Conservation (phyloP, 306 rosid genomes). For the Acmispon strigosus region DNA sequence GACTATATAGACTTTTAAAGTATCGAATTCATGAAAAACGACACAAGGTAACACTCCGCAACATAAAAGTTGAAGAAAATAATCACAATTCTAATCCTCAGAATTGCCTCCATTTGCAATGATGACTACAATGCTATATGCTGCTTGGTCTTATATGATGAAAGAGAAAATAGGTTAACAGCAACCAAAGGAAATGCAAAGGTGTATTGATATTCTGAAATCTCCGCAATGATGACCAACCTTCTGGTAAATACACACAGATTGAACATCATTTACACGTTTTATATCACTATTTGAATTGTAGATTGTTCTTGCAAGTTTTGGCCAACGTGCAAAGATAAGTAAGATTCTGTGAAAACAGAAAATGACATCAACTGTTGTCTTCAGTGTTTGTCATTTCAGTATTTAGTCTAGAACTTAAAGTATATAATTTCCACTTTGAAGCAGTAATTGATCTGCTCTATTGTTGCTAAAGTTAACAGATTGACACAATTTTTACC, state of each 20-base stretch:
- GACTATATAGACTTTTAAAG: not conserved
- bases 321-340: not conserved
- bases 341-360: not conserved
- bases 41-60: not conserved
- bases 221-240: not conserved
- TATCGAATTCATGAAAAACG: not conserved
- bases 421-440: not conserved
- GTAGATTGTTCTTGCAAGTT: not conserved
- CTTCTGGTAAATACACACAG: not conserved
- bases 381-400: not conserved
- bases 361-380: not conserved
- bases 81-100: not conserved
- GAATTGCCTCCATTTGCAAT: not conserved
- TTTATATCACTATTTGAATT: not conserved
- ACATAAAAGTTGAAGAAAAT: constrained; percentile 8
- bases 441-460: not conserved
- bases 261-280: not conserved
- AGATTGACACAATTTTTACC: not conserved
- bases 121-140: not conserved
- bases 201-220: not conserved
- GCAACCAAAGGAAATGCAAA: not conserved
- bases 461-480: not conserved
- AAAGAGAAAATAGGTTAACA: not conserved
- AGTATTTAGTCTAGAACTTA: not conserved
- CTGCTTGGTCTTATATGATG: not conserved